phyloP scores from a whole-genome alignment of 768 basidiomycete species.

The Boletellus ananas region DNA sequence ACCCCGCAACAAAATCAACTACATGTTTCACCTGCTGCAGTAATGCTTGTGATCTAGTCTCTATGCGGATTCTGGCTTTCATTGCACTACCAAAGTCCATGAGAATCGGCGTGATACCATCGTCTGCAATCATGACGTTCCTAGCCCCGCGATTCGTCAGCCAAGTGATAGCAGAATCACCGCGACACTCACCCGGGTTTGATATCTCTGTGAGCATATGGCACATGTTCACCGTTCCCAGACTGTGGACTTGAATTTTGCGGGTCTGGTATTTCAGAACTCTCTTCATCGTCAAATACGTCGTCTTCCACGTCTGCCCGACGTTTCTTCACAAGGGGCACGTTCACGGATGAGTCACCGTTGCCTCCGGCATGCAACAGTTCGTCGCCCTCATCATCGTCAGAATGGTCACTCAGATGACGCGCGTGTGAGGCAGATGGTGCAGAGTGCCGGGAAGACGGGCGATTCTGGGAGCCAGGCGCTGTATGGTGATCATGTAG shows the following conservation, averaged over 20 bases:
- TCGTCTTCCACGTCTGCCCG: conserved; percentile 52
- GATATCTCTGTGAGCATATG: conserved; percentile 95
- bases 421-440: conserved; percentile 23
- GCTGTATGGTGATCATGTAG: conserved; percentile 86
- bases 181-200: conserved; percentile 78
- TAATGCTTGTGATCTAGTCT: conserved; percentile 82
- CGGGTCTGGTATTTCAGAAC: conserved; percentile 39
- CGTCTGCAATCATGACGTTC: conserved; percentile 96
- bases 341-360: conserved; percentile 38
- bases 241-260: conserved; percentile 34
- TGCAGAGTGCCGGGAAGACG: conserved; percentile 9
- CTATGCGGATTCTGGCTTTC: conserved; percentile 79
- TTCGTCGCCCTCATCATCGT: conserved; percentile 62
- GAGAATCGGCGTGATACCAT: conserved; percentile 77
- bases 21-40: conserved; percentile 68
- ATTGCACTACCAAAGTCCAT: conserved; percentile 98
- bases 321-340: conserved; percentile 60
- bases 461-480: conserved; percentile 19
- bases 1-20: background rate
- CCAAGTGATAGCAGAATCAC: background rate
- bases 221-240: conserved; percentile 56
- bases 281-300: conserved; percentile 76
- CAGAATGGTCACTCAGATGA: conserved; percentile 31
- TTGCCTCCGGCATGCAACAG: conserved; percentile 77
- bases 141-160: conserved; percentile 36